Evolutionary conservation across 2,329 filamentous ascomycete species (phyloP).

Genomic region (Rhynchosporium secalis): DNA sequence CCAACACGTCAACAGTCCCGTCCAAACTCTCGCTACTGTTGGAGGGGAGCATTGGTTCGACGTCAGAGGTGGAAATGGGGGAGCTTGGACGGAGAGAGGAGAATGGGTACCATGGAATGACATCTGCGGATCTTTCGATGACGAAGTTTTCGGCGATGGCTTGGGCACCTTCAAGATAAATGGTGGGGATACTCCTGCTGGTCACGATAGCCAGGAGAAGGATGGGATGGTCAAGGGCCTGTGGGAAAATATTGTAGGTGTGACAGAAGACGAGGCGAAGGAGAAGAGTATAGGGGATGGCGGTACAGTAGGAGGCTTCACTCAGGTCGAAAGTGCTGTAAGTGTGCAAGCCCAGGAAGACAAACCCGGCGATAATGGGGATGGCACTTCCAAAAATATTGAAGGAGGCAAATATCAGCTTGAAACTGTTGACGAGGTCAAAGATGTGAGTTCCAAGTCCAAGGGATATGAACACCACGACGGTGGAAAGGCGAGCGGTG

Average conservation of each 20-base stretch:
- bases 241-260: slow-evolving; percentile 1
- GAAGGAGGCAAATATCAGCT: neutral
- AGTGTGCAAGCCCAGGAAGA: neutral
- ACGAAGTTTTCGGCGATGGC: slow-evolving; percentile 49
- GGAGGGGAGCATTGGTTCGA: slow-evolving; percentile 51
- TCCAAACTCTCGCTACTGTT: slow-evolving; percentile 45
- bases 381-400: neutral
- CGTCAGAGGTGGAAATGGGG: slow-evolving; percentile 51
- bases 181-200: neutral
- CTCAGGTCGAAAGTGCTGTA: neutral
- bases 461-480: too few relatives aligned
- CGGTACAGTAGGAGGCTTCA: too few relatives aligned
- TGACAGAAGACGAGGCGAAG: neutral
- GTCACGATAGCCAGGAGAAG: slow-evolving; percentile 34
- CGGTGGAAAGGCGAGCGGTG: too few relatives aligned
- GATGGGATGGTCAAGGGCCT: neutral
- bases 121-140: slow-evolving; percentile 47
- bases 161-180: slow-evolving; percentile 43
- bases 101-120: slow-evolving; percentile 51
- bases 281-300: neutral
- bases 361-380: neutral
- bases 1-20: slow-evolving; percentile 19
- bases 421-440: too few relatives aligned
- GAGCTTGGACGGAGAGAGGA: slow-evolving; percentile 50
- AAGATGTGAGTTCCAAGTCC: too few relatives aligned